These are phyloP conservation scores for Blastocystis sp. DNA, from an alignment of 352 stramenopile species.

Conservation along the genomic window DNA sequence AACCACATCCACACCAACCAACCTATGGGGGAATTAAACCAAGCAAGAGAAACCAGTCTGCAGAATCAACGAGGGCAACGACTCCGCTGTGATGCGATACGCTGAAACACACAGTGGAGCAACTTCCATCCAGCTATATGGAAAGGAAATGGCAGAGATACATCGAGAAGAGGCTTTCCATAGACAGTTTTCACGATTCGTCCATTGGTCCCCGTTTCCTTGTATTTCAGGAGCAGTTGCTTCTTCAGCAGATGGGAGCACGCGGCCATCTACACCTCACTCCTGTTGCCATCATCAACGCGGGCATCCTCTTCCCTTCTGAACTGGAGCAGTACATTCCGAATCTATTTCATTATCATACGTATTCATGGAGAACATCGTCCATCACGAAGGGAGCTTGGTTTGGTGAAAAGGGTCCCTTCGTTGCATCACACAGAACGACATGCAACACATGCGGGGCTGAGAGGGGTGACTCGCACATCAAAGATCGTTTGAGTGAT, in stretches of 20 bases:
- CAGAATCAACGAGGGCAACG: slow-evolving; percentile 8
- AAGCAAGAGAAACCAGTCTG: background rate
- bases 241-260: slow-evolving; percentile 12
- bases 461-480: background rate
- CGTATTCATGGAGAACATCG: too few species aligned
- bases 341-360: too few species aligned
- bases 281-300: background rate
- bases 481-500: background rate
- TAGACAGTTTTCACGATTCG: slow-evolving; percentile 17
- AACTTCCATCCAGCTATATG: background rate
- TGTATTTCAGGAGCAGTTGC: background rate
- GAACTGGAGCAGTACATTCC: background rate
- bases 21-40: background rate
- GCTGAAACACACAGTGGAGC: background rate
- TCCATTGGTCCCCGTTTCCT: background rate
- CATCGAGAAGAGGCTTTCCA: slow-evolving; percentile 15
- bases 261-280: slow-evolving; percentile 28
- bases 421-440: too few species aligned
- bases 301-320: slow-evolving; percentile 9
- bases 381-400: too few species aligned
- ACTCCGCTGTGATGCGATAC: slow-evolving; percentile 41
- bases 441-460: background rate
- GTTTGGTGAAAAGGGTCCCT: too few species aligned
- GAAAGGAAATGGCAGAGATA: background rate
- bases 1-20: slow-evolving; percentile 31